phyloP scores from a whole-genome alignment of 2,329 filamentous ascomycete species.

The Cercospora sp. region DNA sequence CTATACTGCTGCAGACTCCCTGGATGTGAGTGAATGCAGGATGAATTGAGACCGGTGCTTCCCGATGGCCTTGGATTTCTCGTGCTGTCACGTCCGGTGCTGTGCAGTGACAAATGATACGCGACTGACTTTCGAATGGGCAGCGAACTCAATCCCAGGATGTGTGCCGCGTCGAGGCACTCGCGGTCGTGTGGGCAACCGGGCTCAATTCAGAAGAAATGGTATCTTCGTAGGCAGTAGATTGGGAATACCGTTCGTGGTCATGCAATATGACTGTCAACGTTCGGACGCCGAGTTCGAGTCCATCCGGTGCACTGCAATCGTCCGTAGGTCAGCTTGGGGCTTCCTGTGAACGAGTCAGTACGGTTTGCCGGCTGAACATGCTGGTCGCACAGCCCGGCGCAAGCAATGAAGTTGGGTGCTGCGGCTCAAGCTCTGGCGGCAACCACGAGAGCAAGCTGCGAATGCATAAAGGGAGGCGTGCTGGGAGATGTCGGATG shows the following conservation, averaged over 20 bases:
- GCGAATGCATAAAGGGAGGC: neutral
- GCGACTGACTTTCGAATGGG: neutral
- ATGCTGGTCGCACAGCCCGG: conserved; percentile 9
- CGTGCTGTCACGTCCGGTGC: neutral
- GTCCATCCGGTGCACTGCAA: neutral
- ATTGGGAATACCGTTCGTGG: neutral
- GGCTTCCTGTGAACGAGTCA: conserved; percentile 9
- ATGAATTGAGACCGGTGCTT: neutral
- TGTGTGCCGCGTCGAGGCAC: neutral
- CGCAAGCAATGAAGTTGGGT: neutral
- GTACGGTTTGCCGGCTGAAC: conserved; percentile 2
- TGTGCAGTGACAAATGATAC: neutral
- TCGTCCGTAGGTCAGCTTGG: neutral
- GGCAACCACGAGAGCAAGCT: neutral
- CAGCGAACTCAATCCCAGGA: conserved; percentile 2
- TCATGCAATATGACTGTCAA: neutral
- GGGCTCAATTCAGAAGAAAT: neutral
- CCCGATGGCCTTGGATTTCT: neutral
- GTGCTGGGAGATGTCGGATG: conserved; percentile 3
- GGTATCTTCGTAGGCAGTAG: neutral
- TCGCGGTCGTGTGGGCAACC: neutral
- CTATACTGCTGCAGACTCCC: neutral
- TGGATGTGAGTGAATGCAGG: neutral
- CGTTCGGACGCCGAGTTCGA: neutral
- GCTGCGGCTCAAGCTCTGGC: conserved; percentile 2